A percentile compares a stretch with the other conserved stretches of the same genome.
phyloP scores from a whole-genome alignment of 805 yeast genomes.

The Candida arabinofermentans region DNA sequence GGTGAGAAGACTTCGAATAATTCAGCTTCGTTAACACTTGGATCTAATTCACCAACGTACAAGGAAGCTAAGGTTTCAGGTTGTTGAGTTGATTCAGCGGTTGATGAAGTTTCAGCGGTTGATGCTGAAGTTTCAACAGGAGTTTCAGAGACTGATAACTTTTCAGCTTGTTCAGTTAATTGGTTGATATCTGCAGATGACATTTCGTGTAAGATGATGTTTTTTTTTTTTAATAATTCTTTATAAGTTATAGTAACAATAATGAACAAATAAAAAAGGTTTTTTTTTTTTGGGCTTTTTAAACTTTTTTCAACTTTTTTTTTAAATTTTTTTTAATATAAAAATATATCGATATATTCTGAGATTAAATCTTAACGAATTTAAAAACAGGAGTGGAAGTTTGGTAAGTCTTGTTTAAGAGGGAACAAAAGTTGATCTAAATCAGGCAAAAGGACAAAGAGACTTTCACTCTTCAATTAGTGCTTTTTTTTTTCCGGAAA shows the following conservation, averaged over 20 bases:
- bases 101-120: conserved; percentile 30
- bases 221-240: conserved; percentile 12
- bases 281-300: conserved; percentile 19
- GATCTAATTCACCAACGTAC: conserved; percentile 96
- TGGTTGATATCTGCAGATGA: conserved; percentile 33
- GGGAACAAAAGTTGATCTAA: background rate
- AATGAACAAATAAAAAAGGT: conserved; percentile 10
- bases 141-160: conserved; percentile 30
- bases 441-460: background rate
- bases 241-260: conserved; percentile 3
- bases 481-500: background rate
- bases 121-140: conserved; percentile 29
- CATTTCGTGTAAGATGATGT: conserved; percentile 19
- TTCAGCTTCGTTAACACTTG: conserved; percentile 87
- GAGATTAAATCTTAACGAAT: background rate
- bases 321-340: conserved; percentile 14
- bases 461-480: background rate
- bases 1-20: conserved; percentile 93
- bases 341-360: background rate
- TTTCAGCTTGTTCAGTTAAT: conserved; percentile 32
- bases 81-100: conserved; percentile 35
- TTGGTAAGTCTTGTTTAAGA: background rate
- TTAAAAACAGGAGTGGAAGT: background rate
- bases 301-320: conserved; percentile 16
- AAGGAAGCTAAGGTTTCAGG: conserved; percentile 74